These are phyloP conservation scores for Pseudodiploospora longispora DNA, from an alignment of 2,329 filamentous ascomycete species.

Conservation along the genomic window DNA sequence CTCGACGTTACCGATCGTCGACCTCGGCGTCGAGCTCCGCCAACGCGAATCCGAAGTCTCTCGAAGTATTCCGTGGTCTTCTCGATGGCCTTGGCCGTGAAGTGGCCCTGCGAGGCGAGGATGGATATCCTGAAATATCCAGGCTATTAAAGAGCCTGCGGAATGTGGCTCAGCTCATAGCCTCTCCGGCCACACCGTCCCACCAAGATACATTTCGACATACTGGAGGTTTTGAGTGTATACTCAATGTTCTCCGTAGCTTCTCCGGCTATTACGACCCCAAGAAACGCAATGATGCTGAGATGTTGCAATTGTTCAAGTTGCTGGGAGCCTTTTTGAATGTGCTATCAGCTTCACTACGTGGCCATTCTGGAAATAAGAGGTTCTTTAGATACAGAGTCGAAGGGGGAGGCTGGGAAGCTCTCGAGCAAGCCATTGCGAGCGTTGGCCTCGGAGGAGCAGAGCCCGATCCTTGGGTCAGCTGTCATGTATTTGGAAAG, in stretches of 20 bases:
- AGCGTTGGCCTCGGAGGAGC: conserved; percentile 57
- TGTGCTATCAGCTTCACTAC: conserved; percentile 66
- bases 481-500: conserved; percentile 70
- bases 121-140: conserved; percentile 40
- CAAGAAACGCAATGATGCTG: conserved; percentile 49
- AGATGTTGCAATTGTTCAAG: conserved; percentile 58
- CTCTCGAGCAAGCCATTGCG: conserved; percentile 63
- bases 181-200: conserved; percentile 38
- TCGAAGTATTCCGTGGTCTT: conserved; percentile 48
- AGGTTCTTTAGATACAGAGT: conserved; percentile 76
- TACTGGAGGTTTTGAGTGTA: conserved; percentile 66
- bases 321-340: conserved; percentile 64
- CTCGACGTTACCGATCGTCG: conserved; percentile 55
- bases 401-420: conserved; percentile 69
- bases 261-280: conserved; percentile 71
- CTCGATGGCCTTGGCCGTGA: conserved; percentile 38
- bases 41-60: conserved; percentile 45
- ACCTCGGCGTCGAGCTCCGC: conserved; percentile 52
- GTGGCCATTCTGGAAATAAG: conserved; percentile 75
- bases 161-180: conserved; percentile 56
- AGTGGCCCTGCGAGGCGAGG: conserved; percentile 22
- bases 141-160: conserved; percentile 49
- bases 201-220: conserved; percentile 77
- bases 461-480: conserved; percentile 60
- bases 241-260: conserved; percentile 61